A percentile compares a stretch with the other conserved stretches of the same genome.
phyloP scores from a whole-genome alignment of 2,329 filamentous ascomycete species.

The Claviceps citrina region DNA sequence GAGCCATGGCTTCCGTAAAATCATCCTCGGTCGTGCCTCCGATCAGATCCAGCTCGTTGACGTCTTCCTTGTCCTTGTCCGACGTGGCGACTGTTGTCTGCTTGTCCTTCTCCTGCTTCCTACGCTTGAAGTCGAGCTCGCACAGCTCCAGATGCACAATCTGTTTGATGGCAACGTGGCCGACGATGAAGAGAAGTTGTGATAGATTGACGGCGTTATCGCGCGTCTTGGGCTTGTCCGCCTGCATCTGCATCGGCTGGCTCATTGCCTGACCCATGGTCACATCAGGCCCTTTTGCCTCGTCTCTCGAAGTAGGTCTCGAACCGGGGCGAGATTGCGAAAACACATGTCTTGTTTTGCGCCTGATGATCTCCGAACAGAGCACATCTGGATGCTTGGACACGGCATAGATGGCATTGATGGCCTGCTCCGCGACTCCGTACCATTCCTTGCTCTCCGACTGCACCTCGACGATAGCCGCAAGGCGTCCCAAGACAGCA shows the following conservation, averaged over 20 bases:
- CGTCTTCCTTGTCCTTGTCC: slow-evolving; percentile 42
- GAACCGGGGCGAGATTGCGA: slow-evolving; percentile 27
- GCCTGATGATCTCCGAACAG: slow-evolving; percentile 77
- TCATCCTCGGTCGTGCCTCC: slow-evolving; percentile 91
- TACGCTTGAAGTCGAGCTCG: slow-evolving; percentile 91
- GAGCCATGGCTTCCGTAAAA: slow-evolving; percentile 72
- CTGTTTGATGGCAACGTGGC: slow-evolving; percentile 94
- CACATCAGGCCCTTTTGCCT: slow-evolving; percentile 20
- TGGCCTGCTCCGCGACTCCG: slow-evolving; percentile 87
- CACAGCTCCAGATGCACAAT: slow-evolving; percentile 97
- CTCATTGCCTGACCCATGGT: slow-evolving; percentile 17
- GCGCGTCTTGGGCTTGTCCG: slow-evolving; percentile 31
- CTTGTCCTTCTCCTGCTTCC: slow-evolving; percentile 83
- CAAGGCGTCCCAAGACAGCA: slow-evolving; percentile 65
- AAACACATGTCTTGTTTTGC: slow-evolving; percentile 76
- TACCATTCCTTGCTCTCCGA: slow-evolving; percentile 93
- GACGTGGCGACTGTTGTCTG: slow-evolving; percentile 29
- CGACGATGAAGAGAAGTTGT: slow-evolving; percentile 85
- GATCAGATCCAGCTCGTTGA: slow-evolving; percentile 88
- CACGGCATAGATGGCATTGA: slow-evolving; percentile 85
- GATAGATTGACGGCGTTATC: slow-evolving; percentile 66
- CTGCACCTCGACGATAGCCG: slow-evolving; percentile 68
- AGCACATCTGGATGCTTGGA: slow-evolving; percentile 88
- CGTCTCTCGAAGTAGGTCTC: slow-evolving; percentile 27
- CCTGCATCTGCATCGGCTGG: slow-evolving; percentile 5